Evolutionary conservation across 2,329 filamentous ascomycete genomes (phyloP).

Genomic region (Colletotrichum horii): DNA sequence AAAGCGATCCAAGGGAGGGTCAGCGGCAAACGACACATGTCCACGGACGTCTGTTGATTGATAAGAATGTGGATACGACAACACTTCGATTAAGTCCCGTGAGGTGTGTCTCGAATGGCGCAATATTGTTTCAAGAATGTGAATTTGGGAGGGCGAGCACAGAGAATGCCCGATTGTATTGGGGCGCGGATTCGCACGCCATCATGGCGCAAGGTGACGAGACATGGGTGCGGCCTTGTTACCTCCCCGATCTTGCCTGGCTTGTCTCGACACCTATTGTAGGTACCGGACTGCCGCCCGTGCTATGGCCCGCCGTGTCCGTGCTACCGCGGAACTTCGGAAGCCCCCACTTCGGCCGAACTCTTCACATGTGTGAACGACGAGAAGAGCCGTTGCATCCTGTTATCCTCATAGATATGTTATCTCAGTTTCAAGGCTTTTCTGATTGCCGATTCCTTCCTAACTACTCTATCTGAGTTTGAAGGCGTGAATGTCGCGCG

Average conservation of each 20-base stretch:
- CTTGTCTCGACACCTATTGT: background rate
- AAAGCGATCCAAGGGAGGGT: background rate
- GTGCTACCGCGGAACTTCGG: background rate
- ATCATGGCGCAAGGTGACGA: conserved; percentile 17
- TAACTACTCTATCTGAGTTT: no score
- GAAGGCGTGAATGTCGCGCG: background rate
- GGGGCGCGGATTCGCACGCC: conserved; percentile 6
- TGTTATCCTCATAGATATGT: background rate
- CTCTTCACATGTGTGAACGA: background rate
- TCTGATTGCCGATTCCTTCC: no score
- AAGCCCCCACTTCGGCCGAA: background rate
- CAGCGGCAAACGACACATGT: background rate
- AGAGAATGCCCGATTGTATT: background rate
- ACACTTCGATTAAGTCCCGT: background rate
- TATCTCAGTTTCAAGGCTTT: background rate
- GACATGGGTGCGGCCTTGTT: background rate
- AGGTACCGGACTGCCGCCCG: background rate
- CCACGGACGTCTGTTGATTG: background rate
- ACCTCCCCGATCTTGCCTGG: background rate
- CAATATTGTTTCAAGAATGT: conserved; percentile 7
- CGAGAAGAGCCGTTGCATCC: background rate
- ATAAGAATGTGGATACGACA: background rate
- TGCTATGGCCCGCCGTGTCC: background rate
- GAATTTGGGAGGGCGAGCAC: background rate
- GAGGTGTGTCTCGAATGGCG: conserved; percentile 1